These are phyloP conservation scores for Sporothrix brunneoviolacea DNA, from an alignment of 2,329 filamentous ascomycete species.

Conservation along the genomic window DNA sequence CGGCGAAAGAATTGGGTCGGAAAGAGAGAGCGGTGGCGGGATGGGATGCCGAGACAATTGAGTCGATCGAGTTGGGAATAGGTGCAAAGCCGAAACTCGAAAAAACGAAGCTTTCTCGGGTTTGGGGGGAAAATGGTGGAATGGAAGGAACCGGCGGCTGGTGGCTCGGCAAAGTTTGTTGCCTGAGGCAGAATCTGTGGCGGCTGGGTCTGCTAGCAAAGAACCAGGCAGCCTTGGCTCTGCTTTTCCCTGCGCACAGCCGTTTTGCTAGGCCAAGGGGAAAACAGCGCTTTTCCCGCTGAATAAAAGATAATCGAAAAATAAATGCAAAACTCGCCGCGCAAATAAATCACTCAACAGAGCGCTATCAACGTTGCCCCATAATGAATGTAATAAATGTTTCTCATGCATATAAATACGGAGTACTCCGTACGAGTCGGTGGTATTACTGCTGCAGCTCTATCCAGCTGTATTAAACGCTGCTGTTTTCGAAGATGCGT, in stretches of 20 bases:
- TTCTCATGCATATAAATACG: no score
- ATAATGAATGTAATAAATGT: no score
- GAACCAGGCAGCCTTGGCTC: no score
- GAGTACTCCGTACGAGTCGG: no score
- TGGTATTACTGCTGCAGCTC: no score
- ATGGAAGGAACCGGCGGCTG: constrained; percentile 16
- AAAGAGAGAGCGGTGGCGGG: background rate
- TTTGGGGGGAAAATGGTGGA: constrained; percentile 21
- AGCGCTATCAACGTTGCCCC: no score
- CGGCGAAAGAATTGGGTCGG: background rate
- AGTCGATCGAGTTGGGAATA: constrained; percentile 16
- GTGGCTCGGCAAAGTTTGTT: constrained; percentile 7
- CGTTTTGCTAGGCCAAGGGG: background rate
- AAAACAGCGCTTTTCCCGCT: background rate
- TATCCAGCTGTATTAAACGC: no score
- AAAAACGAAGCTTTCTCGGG: constrained; percentile 19
- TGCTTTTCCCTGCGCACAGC: background rate
- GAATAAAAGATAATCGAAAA: constrained; percentile 6
- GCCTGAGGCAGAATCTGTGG: constrained; percentile 10
- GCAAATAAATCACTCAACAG: constrained; percentile 10
- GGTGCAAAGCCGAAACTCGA: constrained; percentile 9
- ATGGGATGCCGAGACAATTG: background rate
- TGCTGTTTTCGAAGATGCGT: no score
- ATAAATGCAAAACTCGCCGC: background rate
- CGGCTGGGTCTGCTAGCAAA: no score